Percentiles rank a stretch among this genome's conserved stretches.
Conservation (phyloP, 352 stramenopile species). For the Hyaloperonospora arabidopsidis region DNA sequence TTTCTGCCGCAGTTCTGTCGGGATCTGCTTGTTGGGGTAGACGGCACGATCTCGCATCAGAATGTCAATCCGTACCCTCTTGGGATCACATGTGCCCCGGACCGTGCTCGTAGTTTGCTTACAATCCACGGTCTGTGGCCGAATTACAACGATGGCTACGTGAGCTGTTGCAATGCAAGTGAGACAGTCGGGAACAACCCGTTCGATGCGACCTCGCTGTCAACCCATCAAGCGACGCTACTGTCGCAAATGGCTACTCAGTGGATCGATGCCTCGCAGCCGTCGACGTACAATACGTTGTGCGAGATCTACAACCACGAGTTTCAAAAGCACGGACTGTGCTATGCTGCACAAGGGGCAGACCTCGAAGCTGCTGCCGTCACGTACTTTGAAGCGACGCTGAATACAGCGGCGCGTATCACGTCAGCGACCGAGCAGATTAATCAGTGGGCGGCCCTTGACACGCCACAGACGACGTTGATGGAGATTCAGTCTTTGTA, state of each 20-base stretch:
- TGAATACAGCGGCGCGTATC: constrained; percentile 20
- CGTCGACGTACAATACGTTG: constrained; percentile 35
- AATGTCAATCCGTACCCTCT: constrained; percentile 38
- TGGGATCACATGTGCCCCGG: constrained; percentile 26
- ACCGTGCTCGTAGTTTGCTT: constrained; percentile 24
- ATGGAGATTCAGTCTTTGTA: constrained; percentile 31
- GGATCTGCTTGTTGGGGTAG: constrained; percentile 38
- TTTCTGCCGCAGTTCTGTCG: constrained; percentile 53
- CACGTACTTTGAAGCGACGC: constrained; percentile 28
- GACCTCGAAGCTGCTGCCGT: constrained; percentile 27
- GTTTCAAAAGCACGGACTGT: constrained; percentile 84
- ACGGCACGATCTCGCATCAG: constrained; percentile 44
- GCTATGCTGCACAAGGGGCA: constrained; percentile 46
- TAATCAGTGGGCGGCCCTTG: constrained; percentile 23
- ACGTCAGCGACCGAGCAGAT: constrained; percentile 23
- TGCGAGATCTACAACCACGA: constrained; percentile 84
- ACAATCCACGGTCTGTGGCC: constrained; percentile 51
- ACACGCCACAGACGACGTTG: constrained; percentile 22
- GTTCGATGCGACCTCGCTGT: constrained; percentile 27
- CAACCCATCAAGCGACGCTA: constrained; percentile 22
- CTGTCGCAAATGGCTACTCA: constrained; percentile 30
- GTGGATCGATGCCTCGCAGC: constrained; percentile 42
- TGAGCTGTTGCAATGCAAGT: constrained; percentile 41
- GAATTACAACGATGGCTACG: constrained; percentile 37
- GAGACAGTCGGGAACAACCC: constrained; percentile 27